A percentile compares a stretch with the other conserved stretches of the same genome.
Evolutionary conservation across 805 yeast species (phyloP).

Genomic region (Wickerhamomyces bovis): DNA sequence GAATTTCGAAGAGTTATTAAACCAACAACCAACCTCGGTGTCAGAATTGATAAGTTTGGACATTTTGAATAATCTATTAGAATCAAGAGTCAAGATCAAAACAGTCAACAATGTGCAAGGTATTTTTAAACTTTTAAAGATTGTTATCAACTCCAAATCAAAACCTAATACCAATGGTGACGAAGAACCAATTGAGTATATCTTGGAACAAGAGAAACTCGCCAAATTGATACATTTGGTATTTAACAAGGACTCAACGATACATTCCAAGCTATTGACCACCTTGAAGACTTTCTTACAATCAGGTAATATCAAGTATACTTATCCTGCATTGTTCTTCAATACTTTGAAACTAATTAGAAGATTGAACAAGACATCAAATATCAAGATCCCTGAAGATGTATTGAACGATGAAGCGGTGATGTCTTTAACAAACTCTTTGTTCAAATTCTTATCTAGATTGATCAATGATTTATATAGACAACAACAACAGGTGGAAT

Average conservation of each 20-base stretch:
- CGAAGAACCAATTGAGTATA: slow-evolving; percentile 31
- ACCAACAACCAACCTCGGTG: slow-evolving; percentile 42
- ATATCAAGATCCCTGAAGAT: background rate
- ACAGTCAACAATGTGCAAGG: slow-evolving; percentile 46
- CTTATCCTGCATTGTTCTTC: slow-evolving; percentile 72
- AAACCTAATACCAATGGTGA: slow-evolving; percentile 14
- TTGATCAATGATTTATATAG: slow-evolving; percentile 60
- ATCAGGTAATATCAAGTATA: slow-evolving; percentile 46
- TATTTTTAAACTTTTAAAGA: slow-evolving; percentile 50
- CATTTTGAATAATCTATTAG: slow-evolving; percentile 53
- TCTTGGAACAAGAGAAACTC: slow-evolving; percentile 50
- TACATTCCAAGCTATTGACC: slow-evolving; percentile 39
- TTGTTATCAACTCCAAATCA: slow-evolving; percentile 38
- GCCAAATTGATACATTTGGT: slow-evolving; percentile 68
- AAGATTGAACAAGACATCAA: slow-evolving; percentile 15
- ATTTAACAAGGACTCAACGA: slow-evolving; percentile 39
- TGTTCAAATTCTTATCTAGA: slow-evolving; percentile 71
- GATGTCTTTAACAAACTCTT: slow-evolving; percentile 21
- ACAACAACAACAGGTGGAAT: slow-evolving; percentile 23
- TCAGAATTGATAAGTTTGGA: slow-evolving; percentile 55
- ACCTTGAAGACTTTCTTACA: slow-evolving; percentile 43
- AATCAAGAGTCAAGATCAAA: slow-evolving; percentile 30
- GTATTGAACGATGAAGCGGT: background rate
- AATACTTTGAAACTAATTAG: slow-evolving; percentile 56
- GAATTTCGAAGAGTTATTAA: slow-evolving; percentile 48